Base-by-base conservation (phyloP, 2,329 filamentous ascomycete genomes). In the Onygenales sp. region DNA sequence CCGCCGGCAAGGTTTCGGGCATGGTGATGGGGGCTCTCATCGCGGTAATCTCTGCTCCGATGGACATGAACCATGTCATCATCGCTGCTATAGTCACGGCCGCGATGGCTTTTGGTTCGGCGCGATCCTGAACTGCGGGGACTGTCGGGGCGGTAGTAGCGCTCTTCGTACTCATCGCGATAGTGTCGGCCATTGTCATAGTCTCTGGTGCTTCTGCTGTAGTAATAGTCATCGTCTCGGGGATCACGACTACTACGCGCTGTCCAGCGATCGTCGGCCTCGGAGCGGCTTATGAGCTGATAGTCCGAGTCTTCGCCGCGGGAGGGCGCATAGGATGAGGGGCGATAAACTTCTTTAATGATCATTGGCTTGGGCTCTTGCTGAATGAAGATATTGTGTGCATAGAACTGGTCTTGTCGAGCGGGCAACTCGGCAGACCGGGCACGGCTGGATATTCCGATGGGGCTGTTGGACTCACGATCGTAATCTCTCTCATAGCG, bases 181-280 rank as follows among this genome's bases (percentile, higher is more conserved):
- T 66, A 21, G 32, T 39, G 46, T 56, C 70, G 68, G 51, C 69
- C 73, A 32, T 76, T 72, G 54, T 81, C 77, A 42, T 79, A 71
- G 62, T 82, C 78, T 52, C 77, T 74, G 43, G 78, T 69, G 42
- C 76, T 71, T 53, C 79, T 77, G 59, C 83, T 78, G 62, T 83
- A 83, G 61, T 82, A 83, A 62, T 83, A 83, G 55, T 81, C 79
- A 51, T 82, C 77, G 39, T 83, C 79, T 53, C 76, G 63, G n/a
- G 58, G 66, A n/a, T 73, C 68, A 40, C 63, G 57, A 58, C 71
- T 69, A 33, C 66, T 70, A 46, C 71, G 71, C 49, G 72, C 70
- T 43, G 77, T 59, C 55, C 70, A 69, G 40, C 72, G 69, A 53
- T 79, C 74, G 44, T 80, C 77, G 27, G 75, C 67, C 57, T 83